Evolutionary conservation across 106 monocot genomes (phyloP), one percentile per base, ranked within the genome.

Genomic region (Acorus gramineus): DNA sequence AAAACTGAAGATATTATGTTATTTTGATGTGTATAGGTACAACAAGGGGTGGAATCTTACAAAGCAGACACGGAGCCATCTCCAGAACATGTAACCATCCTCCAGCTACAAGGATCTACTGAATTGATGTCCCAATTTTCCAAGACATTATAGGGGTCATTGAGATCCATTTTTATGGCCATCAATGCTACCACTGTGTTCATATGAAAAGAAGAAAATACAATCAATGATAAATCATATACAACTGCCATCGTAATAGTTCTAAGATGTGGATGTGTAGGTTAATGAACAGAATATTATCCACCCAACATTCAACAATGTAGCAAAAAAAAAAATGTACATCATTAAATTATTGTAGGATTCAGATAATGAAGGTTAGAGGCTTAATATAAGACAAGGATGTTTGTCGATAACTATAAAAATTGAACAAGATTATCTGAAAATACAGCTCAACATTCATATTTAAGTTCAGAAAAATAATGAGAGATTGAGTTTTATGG

Each of bases 31-130:
- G 3, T 7, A 4, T 4, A 65, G 65, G 11, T 5, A 7, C 8
- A 52, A 5, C 14, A 51, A 28, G 6, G 56, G 9, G 57, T 13
- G 48, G 47, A 3, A 69, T 59, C 90, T 77, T 78, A 95, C 95
- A 95, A 53, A 52, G 78, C 80, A 63, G 94, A 90, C 44, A 95
- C 90, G 67, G 75, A 95, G 72, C 90, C 95, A 74, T 95, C 95
- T 3, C 74, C 50, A 54, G 81, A 80, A 77, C 95, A 95, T 43
- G 95, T 95, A 67, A 95, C 77, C 95, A 90, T 90, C 66, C 95
- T 90, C 95, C 95, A 95, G 74, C 95, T 95, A 67, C 95, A 95
- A 50, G 95, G 95, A 85, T 95, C 95, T 2, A 95, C 95, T 3
- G 95, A 90, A 67, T 90, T 95, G 9, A 90, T 83, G 68, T 95